phyloP scores from a whole-genome alignment of 1,284 basidiomycete species.

The Stereum hirsutum region DNA sequence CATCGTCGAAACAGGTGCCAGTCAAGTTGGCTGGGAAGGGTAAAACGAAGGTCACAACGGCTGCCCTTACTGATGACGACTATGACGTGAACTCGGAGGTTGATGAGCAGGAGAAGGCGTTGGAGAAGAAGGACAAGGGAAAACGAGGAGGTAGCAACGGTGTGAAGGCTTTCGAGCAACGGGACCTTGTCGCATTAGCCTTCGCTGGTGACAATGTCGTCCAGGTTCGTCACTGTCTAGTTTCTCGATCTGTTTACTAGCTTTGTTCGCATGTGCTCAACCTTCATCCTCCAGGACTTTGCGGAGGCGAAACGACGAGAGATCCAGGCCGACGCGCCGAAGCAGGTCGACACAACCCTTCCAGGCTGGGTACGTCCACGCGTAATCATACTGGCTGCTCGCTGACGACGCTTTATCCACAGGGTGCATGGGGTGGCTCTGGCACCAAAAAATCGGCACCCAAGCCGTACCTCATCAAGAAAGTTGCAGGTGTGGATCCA shows the following conservation, averaged over 20 bases:
- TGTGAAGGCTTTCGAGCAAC: conserved; percentile 70
- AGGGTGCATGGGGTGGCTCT: conserved; percentile 90
- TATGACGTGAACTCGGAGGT: conserved; percentile 57
- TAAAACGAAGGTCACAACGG: conserved; percentile 10
- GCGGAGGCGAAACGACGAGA: conserved; percentile 73
- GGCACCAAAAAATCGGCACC: conserved; percentile 53
- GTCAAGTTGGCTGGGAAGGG: conserved; percentile 9
- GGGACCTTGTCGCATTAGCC: conserved; percentile 86
- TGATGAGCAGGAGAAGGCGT: conserved; percentile 51
- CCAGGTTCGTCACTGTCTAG: conserved; percentile 37
- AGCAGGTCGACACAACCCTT: conserved; percentile 82
- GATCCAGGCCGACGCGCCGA: conserved; percentile 79
- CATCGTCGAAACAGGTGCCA: conserved; percentile 8
- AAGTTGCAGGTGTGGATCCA: conserved; percentile 74
- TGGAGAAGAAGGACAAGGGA: conserved; percentile 33
- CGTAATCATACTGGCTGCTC: not conserved
- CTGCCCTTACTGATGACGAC: conserved; percentile 26
- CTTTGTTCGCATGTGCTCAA: conserved; percentile 1
- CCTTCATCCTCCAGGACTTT: conserved; percentile 57
- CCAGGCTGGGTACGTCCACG: conserved; percentile 80
- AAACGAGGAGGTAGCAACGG: conserved; percentile 28
- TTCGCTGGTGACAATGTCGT: conserved; percentile 97
- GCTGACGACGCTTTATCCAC: too few relatives aligned
- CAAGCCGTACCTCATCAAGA: conserved; percentile 67
- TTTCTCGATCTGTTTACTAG: conserved; percentile 1